Conservation (phyloP, 352 stramenopile species). For the Phytopythium cucurbitacearum region DNA sequence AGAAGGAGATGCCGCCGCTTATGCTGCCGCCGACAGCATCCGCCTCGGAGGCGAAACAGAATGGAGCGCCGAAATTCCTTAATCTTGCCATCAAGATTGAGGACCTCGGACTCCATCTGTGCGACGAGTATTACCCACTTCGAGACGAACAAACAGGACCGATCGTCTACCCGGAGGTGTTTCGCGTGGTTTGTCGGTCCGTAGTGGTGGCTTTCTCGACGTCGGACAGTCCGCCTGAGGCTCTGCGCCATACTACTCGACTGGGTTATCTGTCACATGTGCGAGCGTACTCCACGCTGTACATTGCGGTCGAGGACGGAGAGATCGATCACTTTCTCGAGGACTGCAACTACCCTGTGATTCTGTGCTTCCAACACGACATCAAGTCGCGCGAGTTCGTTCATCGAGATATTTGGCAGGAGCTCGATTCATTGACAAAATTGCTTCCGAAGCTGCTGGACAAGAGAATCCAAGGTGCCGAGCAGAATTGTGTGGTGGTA, state of each 20-base stretch:
- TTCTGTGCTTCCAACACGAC: conserved; percentile 38
- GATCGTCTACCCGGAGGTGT: conserved; percentile 58
- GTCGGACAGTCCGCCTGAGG: conserved; percentile 45
- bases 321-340: conserved; percentile 72
- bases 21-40: conserved; percentile 14
- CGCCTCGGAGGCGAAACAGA: conserved; percentile 4
- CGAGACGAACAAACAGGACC: conserved; percentile 16
- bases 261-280: conserved; percentile 72
- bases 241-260: conserved; percentile 28
- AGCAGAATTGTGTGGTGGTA: conserved; percentile 24
- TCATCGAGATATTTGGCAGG: conserved; percentile 28
- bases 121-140: conserved; percentile 52
- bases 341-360: conserved; percentile 68
- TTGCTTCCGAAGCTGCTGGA: conserved; percentile 32
- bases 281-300: conserved; percentile 54
- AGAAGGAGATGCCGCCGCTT: conserved; percentile 8
- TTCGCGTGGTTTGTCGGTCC: conserved; percentile 28
- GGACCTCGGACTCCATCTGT: conserved; percentile 53
- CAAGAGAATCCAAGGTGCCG: conserved; percentile 28
- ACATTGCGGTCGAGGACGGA: conserved; percentile 35
- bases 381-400: conserved; percentile 21
- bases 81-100: conserved; percentile 32
- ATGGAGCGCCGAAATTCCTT: conserved; percentile 18
- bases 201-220: conserved; percentile 47
- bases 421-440: conserved; percentile 27